Percentiles rank a stretch among this genome's conserved stretches.
Evolutionary conservation across 176 grass and related monocot species (phyloP).

Genomic region (Triticum urartu): DNA sequence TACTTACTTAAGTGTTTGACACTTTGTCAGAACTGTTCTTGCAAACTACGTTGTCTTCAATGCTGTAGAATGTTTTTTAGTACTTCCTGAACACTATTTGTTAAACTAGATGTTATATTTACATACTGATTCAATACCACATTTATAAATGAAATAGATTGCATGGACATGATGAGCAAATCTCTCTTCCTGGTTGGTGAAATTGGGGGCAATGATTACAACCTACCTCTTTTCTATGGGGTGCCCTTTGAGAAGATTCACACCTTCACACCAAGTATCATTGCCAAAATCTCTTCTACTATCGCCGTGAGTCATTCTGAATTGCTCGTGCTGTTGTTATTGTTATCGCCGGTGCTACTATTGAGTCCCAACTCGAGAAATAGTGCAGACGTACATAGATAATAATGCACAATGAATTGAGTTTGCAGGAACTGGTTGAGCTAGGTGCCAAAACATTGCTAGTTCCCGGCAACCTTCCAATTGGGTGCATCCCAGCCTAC

Average conservation of each 20-base stretch:
- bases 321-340: not conserved
- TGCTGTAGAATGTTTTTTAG: too few relatives aligned
- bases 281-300: conserved; percentile 63
- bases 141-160: conserved; percentile 21
- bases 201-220: conserved; percentile 97
- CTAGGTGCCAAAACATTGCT: conserved; percentile 73
- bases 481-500: conserved; percentile 70
- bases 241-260: conserved; percentile 54
- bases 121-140: not conserved
- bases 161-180: conserved; percentile 36
- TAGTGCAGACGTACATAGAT: not conserved
- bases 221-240: conserved; percentile 45
- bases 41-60: not conserved
- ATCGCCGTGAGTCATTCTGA: conserved; percentile 41
- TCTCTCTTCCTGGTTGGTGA: conserved; percentile 83
- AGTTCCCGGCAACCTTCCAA: conserved; percentile 85
- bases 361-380: not conserved
- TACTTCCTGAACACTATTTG: not conserved
- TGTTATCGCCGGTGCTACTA: not conserved
- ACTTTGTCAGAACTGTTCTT: not conserved
- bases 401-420: conserved; percentile 2
- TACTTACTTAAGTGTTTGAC: not conserved
- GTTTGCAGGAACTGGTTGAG: conserved; percentile 62
- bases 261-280: conserved; percentile 60
- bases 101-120: not conserved